phyloP scores from a whole-genome alignment of 1,284 basidiomycete species.

The Sphagnurus paluster region DNA sequence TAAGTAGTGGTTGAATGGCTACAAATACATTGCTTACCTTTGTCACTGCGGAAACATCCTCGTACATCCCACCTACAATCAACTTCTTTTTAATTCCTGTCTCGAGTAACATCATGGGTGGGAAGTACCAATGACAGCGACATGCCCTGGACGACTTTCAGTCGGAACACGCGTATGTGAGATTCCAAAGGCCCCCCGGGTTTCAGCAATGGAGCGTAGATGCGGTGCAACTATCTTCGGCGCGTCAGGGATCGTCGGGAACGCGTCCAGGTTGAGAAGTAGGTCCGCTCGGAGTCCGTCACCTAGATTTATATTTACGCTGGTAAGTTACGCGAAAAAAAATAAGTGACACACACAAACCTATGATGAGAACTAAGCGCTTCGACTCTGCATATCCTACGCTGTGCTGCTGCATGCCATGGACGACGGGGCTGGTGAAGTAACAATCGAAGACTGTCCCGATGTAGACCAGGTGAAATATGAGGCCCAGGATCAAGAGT shows the following conservation, averaged over 20 bases:
- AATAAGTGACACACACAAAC: constrained; percentile 39
- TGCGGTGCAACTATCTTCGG: constrained; percentile 77
- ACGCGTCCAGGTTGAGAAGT: constrained; percentile 67
- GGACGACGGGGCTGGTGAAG: constrained; percentile 79
- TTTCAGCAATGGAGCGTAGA: constrained; percentile 65
- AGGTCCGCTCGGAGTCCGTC: constrained; percentile 86
- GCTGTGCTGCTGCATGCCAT: constrained; percentile 66
- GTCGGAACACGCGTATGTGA: constrained; percentile 90
- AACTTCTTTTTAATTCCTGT: constrained; percentile 1
- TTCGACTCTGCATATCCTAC: constrained; percentile 55
- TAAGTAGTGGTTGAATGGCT: background rate
- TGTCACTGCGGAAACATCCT: constrained; percentile 89
- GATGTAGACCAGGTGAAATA: constrained; percentile 77
- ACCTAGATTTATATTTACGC: constrained; percentile 38
- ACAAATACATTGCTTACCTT: constrained; percentile 47
- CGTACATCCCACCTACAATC: constrained; percentile 79
- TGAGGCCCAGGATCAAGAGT: constrained; percentile 64
- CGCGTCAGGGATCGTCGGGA: constrained; percentile 50
- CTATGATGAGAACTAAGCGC: constrained; percentile 80
- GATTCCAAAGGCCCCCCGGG: constrained; percentile 77
- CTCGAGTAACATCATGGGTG: background rate
- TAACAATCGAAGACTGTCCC: constrained; percentile 88
- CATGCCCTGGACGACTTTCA: constrained; percentile 87
- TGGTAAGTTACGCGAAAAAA: background rate
- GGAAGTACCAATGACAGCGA: constrained; percentile 78